Conservation (phyloP, 768 basidiomycete species). For the Auricularia cornea region DNA sequence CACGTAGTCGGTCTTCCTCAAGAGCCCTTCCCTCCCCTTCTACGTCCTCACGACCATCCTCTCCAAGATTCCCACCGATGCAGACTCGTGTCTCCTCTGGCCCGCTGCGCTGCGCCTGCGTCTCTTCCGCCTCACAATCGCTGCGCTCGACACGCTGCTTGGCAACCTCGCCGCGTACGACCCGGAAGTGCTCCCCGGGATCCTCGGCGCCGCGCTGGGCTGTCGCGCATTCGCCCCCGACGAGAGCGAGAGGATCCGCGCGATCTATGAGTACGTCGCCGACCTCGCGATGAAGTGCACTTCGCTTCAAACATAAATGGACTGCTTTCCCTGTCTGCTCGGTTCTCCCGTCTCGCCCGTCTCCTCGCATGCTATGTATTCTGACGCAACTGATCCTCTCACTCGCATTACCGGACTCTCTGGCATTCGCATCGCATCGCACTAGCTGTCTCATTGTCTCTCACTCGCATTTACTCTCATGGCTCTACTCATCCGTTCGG, state of each 20-base stretch:
- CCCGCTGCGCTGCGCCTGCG: neutral
- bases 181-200: neutral
- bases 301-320: neutral
- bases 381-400: too few relatives aligned
- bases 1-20: slow-evolving; percentile 68
- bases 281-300: neutral
- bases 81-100: neutral
- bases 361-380: too few relatives aligned
- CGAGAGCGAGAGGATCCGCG: neutral
- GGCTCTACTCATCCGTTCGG: neutral
- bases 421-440: too few relatives aligned
- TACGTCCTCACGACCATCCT: slow-evolving; percentile 43
- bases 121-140: neutral
- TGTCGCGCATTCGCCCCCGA: neutral
- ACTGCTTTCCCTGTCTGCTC: neutral
- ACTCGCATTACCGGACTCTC: too few relatives aligned
- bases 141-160: neutral
- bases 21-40: slow-evolving; percentile 75
- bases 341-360: neutral
- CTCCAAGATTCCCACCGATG: neutral
- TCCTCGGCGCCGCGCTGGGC: neutral
- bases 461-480: neutral
- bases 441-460: too few relatives aligned
- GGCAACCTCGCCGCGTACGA: neutral
- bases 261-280: neutral